Base-by-base conservation (phyloP, 306 rosid genomes). In the Cucumis hystrix region DNA sequence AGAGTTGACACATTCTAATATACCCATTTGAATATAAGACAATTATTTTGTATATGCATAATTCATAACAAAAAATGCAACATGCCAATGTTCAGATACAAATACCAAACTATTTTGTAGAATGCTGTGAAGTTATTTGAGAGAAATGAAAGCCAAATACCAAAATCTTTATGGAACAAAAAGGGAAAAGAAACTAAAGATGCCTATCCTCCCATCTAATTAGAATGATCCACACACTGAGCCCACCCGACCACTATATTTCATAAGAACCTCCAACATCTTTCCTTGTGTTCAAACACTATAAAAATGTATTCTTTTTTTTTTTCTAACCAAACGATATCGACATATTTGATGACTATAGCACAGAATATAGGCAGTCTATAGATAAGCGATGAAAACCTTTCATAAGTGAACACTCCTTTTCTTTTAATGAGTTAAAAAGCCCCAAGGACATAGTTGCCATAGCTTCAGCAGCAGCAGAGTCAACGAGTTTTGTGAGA, bases 401-500 rank as follows among this genome's bases (percentile, higher is more conserved):
- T 87, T 87, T 77, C 9, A 56, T 61, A 18, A 81, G 85, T 74
- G 85, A 88, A 51, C 65, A 59, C 75, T 77, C 79, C 66, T 76
- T 79, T 80, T 69, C 80, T 80, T 83, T 87, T 80, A 86, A 87
- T 72, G 91, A 88, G 60, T 81, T 78, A 39, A 92, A 88, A 58
- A 94, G 97, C 69, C 85, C 83, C 71, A 83, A 78, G 64, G 93
- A 89, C 39, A 90, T 69, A 63, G 79, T 89, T 79, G 91, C 84
- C 81, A 81, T 82, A 39, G 91, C 91, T 64, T 87, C 88, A 75
- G 77, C 79, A 56, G 93, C 97, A 81, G 88, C 84, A 64, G 88
- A 78, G 52, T 82, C 95, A 76, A 76, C 60, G 72, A 94, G 91
- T 85, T 87, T 90, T 60, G 85, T 77, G 62, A 94, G 95, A 76